Evolutionary conservation across 345 rosid genomes (phyloP).

Genomic region (Rhodomyrtus tomentosa): DNA sequence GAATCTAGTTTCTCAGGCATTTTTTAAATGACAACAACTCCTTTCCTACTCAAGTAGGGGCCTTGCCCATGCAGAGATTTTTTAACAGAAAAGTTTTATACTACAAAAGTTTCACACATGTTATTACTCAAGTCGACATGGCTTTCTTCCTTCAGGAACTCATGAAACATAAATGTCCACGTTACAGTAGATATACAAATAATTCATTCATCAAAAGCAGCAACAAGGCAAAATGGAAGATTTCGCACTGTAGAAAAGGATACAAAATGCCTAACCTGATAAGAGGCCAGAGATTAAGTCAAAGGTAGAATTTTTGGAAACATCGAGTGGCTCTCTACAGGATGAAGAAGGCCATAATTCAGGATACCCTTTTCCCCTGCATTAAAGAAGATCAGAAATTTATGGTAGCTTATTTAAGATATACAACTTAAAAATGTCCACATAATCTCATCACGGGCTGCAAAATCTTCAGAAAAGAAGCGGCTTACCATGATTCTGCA

Average conservation of each 20-base stretch:
- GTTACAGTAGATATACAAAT: neutral
- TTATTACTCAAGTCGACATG: neutral
- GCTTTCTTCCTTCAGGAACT: neutral
- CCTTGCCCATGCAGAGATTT: neutral
- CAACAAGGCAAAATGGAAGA: neutral
- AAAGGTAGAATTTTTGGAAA: constrained; percentile 66
- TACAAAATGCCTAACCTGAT: constrained; percentile 32
- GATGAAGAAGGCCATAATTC: constrained; percentile 85
- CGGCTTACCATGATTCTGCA: constrained; percentile 79
- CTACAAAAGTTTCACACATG: neutral
- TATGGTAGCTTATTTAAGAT: neutral
- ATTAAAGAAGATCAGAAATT: constrained; percentile 13
- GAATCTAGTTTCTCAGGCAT: neutral
- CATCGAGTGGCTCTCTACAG: constrained; percentile 96
- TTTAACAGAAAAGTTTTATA: neutral
- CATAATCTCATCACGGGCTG: neutral
- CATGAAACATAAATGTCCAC: neutral
- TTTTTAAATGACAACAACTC: neutral
- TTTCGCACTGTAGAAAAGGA: neutral
- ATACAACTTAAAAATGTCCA: neutral
- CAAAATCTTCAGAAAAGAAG: neutral
- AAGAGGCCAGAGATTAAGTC: constrained; percentile 78
- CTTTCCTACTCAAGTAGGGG: neutral
- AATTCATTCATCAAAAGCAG: neutral
- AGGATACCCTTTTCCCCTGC: constrained; percentile 93